Conservation (phyloP, 139 green algal species). For the Chlorella sp. region DNA sequence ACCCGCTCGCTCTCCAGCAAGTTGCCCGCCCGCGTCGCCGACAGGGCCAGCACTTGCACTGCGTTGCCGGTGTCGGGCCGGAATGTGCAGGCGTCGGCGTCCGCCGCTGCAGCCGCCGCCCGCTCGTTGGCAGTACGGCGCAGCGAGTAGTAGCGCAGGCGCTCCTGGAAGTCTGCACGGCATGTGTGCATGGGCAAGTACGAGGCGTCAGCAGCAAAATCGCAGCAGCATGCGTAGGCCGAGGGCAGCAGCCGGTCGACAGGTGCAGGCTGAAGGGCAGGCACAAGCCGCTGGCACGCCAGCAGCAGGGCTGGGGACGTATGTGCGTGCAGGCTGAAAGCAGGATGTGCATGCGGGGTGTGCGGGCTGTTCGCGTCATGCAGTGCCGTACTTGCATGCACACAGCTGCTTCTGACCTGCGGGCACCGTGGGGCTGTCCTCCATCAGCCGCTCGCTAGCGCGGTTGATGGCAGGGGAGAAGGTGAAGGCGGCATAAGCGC, state of each 20-base stretch:
- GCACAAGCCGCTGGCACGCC: no score
- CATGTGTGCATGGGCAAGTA: not conserved
- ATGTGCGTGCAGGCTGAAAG: not conserved
- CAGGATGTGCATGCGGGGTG: not conserved
- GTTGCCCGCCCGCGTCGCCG: not conserved
- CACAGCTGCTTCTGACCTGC: not conserved
- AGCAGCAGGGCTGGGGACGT: no score
- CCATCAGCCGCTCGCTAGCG: conserved; percentile 50
- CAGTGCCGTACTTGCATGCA: not conserved
- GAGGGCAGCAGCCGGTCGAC: not conserved
- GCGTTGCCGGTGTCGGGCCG: conserved; percentile 47
- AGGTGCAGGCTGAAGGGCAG: not conserved
- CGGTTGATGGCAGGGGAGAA: conserved; percentile 52
- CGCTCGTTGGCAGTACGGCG: conserved; percentile 12
- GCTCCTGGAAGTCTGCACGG: conserved; percentile 48
- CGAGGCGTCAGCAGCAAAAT: not conserved
- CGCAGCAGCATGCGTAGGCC: not conserved
- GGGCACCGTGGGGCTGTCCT: conserved; percentile 49
- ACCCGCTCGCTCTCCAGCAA: conserved; percentile 25
- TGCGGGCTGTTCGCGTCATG: not conserved
- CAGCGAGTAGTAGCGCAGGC: conserved; percentile 42
- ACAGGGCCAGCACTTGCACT: conserved; percentile 37
- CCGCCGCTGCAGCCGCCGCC: conserved; percentile 7
- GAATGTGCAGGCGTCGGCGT: conserved; percentile 48
- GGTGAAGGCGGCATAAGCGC: conserved; percentile 12